These are phyloP conservation scores for Neltuma alba DNA, from an alignment of 306 rosid species.

Conservation along the genomic window DNA sequence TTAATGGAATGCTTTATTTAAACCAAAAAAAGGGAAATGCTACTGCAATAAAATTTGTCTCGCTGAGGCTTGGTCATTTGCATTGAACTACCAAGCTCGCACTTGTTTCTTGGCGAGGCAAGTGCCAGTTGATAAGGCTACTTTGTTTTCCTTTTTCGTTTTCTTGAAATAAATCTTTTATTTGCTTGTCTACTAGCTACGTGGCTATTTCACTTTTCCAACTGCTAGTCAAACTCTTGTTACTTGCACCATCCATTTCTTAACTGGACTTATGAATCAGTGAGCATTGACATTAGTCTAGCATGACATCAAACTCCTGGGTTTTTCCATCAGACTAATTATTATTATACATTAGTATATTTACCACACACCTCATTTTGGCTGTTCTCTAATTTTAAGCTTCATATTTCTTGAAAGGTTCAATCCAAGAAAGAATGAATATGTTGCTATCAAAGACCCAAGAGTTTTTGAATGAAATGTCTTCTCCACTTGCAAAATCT, in stretches of 20 bases:
- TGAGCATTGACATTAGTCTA: conserved; percentile 1
- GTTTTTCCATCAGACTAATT: conserved; percentile 11
- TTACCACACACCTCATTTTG: conserved; percentile 18
- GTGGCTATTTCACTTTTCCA: neutral
- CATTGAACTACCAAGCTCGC: neutral
- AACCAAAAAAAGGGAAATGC: neutral
- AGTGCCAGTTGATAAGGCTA: neutral
- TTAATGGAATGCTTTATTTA: neutral
- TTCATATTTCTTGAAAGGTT: conserved; percentile 40
- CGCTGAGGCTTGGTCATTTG: neutral
- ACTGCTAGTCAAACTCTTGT: neutral
- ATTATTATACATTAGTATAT: neutral
- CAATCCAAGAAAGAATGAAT: conserved; percentile 74
- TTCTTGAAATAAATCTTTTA: no score
- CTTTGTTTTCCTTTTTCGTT: neutral
- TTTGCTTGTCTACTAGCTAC: neutral
- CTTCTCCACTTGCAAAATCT: conserved; percentile 70
- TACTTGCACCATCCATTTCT: neutral
- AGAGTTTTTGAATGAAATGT: conserved; percentile 72
- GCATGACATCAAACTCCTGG: neutral
- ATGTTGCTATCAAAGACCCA: conserved; percentile 75
- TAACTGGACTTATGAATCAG: neutral
- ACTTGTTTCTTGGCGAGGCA: neutral
- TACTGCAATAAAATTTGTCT: neutral
- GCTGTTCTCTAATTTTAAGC: neutral